Base-by-base conservation (phyloP, 2,329 filamentous ascomycete genomes). In the Epichloe glyceriae region DNA sequence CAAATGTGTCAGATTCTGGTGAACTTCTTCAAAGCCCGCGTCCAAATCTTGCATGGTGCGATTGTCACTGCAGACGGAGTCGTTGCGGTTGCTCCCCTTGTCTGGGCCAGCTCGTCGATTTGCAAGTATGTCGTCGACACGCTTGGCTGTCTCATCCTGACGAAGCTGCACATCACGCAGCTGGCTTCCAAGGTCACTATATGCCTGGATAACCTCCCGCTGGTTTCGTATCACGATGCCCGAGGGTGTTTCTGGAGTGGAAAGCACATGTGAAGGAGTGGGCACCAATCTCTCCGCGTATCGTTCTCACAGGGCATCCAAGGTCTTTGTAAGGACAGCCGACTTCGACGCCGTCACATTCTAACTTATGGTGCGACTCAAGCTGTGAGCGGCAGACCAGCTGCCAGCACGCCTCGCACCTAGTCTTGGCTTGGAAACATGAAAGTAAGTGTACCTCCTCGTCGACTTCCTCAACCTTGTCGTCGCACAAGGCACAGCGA, bases 1-100 rank as follows among this genome's bases (percentile, higher is more conserved):
- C 47, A 80, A 69, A 52, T 81, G 78, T 19, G 73, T 75, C 38
- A 82, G 58, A 41, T 73, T 74, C 50, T 78, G 73, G 47, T 78
- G 75, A 3, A 83, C 64, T 46, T 78, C 73, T 56, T 79, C 76
- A 41, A 82, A 74, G 4, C 69, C 67, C 30, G 66, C 67, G 48
- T 70, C 67, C 20, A 70, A 54, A 48, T 70, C 63, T 70, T 76
- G 61, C 60, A 72, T 69, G 5, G 67, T 68, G 26, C 67, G 61
- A 30, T 62, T 65, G 57, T 80, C 76, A 56, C 76, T 71, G n/a
- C 71, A 67, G 57, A 76, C 69, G 20, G 76, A 70, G 20, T 64
- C 62, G 19, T 52, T 52, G 11, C 15, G 46, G 30, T 41, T 45
- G 34, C 46, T 37, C 12, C 30, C 38, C n/a, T 44, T 47, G 10